Evolutionary conservation across 2,329 filamentous ascomycete species (phyloP).

Genomic region (Cladosporium velox): DNA sequence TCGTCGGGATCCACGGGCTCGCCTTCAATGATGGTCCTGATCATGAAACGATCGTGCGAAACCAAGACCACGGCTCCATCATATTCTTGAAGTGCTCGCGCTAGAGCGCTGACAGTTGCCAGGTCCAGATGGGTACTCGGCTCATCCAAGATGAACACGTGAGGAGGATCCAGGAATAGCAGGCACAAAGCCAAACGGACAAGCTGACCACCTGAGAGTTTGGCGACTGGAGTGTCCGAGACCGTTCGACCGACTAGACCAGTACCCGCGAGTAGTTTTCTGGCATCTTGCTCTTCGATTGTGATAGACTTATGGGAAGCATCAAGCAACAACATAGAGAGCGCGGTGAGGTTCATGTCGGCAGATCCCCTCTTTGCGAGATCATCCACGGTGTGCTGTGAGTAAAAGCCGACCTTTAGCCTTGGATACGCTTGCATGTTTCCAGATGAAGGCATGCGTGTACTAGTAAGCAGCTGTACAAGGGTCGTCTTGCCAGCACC

Average conservation of each 20-base stretch:
- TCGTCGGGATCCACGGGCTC: constrained; percentile 31
- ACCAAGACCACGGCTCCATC: constrained; percentile 75
- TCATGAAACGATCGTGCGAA: constrained; percentile 80
- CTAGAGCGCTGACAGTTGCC: constrained; percentile 73
- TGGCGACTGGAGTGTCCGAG: constrained; percentile 71
- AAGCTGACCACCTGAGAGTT: constrained; percentile 78
- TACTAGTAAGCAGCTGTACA: constrained; percentile 68
- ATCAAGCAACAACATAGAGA: constrained; percentile 54
- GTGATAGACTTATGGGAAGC: constrained; percentile 7
- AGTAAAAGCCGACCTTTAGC: constrained; percentile 73
- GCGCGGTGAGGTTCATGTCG: constrained; percentile 59
- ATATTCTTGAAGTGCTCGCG: constrained; percentile 66
- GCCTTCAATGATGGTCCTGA: constrained; percentile 72
- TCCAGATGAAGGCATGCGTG: constrained; percentile 60
- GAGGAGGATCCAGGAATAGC: constrained; percentile 68
- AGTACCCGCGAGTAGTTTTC: constrained; percentile 66
- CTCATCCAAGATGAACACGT: constrained; percentile 75
- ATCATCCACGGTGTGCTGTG: constrained; percentile 74
- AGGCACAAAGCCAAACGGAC: constrained; percentile 65
- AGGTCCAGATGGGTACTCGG: constrained; percentile 85
- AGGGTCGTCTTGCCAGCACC: constrained; percentile 81
- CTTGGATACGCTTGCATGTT: constrained; percentile 67
- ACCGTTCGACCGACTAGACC: constrained; percentile 70
- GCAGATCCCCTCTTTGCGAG: constrained; percentile 49
- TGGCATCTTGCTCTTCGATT: constrained; percentile 63